Base-by-base conservation (phyloP, 768 basidiomycete species). In the Tricholoma flavovirens region DNA sequence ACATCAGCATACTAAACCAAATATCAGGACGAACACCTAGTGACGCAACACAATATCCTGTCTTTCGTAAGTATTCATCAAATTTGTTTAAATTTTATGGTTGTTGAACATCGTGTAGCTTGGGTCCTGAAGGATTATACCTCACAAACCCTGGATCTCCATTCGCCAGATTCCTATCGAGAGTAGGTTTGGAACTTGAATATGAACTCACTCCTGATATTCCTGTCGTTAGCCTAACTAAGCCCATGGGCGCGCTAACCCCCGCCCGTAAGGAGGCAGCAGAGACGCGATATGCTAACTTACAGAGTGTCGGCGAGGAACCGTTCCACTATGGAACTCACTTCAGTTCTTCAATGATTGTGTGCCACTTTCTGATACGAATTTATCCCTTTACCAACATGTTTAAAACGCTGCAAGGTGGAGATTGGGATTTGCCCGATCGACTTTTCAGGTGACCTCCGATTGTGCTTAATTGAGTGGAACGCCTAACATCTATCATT, bases 311-410 rank as follows among this genome's bases (percentile, higher is more conserved):
- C 2, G 88, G 71, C 7, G 94, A 98, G 71, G 80, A 83, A 33
- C 94, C 94, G 0, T 96, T 96, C 70, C 90, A 93, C 65, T 93
- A 92, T 59, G 90, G 95, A 42, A 97, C 95, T 0, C 95, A 98
- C 67, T 98, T 94, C 65, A 92, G 90, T 66, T 95, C 93, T 9
- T 95, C 93, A 2, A 97, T 97, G 94, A 96, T 93, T 56, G 90
- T 94, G 45, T 95, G 93, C 73, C 93, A 96, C 62, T 97, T 90
- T 73, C 72, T 96, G 62, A 95, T 98, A 54, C 81, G 95, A 19
- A 73, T 95, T 63, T 84, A 87, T 12, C 95, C 95, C 0, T 98
- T 89, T 67, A 95, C 93, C 22, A 85, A 88, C 65, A 95, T 96
- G 87, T 98, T 95, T 78, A 92, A 94, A 72, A 92, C 90, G 2